Evolutionary conservation across 495 filamentous ascomycete species (phyloP).

Genomic region (Aspergillus heteromorphus): DNA sequence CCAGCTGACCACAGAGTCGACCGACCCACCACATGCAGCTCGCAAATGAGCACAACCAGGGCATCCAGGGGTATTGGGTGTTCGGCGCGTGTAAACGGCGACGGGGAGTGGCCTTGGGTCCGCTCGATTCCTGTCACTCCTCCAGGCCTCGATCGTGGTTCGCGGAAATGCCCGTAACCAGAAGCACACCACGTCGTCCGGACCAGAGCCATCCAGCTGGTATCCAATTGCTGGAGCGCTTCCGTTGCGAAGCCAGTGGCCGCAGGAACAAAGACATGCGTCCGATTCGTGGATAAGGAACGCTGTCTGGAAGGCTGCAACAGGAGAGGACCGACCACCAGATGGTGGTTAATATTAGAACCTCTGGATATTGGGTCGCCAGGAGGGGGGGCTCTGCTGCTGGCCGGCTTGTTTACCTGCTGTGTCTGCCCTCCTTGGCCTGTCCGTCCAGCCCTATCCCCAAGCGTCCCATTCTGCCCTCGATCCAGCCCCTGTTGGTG

Average conservation of each 20-base stretch:
- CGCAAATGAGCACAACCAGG: neutral
- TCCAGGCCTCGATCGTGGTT: no score
- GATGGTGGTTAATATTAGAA: neutral
- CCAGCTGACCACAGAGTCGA: neutral
- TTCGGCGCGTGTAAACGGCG: neutral
- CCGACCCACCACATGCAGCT: neutral
- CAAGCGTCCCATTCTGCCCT: neutral
- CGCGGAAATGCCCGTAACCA: neutral
- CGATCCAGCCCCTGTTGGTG: neutral
- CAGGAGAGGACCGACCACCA: neutral
- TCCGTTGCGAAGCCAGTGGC: no score
- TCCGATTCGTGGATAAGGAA: neutral
- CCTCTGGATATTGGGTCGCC: neutral
- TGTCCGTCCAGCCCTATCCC: neutral
- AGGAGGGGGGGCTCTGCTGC: neutral
- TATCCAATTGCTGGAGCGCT: no score
- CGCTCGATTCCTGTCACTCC: neutral
- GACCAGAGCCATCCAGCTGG: neutral
- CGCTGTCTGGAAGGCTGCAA: neutral
- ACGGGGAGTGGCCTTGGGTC: neutral
- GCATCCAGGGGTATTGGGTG: neutral
- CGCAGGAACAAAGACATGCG: neutral
- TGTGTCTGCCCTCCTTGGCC: neutral
- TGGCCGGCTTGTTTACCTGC: neutral
- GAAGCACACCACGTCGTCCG: neutral